phyloP scores from a whole-genome alignment of 2,329 filamentous ascomycete species.

The Stagonosporopsis rhizophila region DNA sequence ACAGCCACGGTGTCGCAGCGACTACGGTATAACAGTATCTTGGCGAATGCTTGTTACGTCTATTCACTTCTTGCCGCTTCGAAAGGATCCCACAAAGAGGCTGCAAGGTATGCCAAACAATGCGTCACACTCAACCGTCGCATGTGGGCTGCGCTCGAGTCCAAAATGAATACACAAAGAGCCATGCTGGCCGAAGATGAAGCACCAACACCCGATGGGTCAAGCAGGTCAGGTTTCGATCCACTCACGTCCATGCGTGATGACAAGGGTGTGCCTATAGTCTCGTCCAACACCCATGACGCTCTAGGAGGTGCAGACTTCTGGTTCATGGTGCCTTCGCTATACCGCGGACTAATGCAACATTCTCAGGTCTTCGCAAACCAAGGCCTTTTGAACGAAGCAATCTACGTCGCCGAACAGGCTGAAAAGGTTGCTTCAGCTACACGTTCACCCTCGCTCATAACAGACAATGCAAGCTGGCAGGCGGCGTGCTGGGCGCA shows the following conservation, averaged over 20 bases:
- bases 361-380: conserved; percentile 82
- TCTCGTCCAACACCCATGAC: conserved; percentile 54
- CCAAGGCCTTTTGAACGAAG: conserved; percentile 86
- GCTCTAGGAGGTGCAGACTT: conserved; percentile 69
- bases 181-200: conserved; percentile 15
- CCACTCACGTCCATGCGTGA: conserved; percentile 40
- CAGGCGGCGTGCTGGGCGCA: conserved; percentile 58
- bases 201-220: conserved; percentile 26
- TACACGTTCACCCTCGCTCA: conserved; percentile 66
- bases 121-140: conserved; percentile 58
- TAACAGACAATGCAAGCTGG: conserved; percentile 54
- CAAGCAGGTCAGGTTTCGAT: conserved; percentile 31
- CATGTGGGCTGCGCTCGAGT: conserved; percentile 61
- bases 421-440: conserved; percentile 77
- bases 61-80: conserved; percentile 72
- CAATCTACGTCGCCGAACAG: conserved; percentile 85
- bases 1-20: conserved; percentile 45
- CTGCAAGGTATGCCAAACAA: conserved; percentile 57
- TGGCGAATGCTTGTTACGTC: conserved; percentile 68
- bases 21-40: conserved; percentile 57
- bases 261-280: conserved; percentile 38
- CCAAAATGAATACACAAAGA: conserved; percentile 39
- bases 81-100: conserved; percentile 54
- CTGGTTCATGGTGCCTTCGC: conserved; percentile 78
- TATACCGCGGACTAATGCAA: conserved; percentile 75